Conservation (phyloP, 768 basidiomycete species). For the Calocera viscosa region DNA sequence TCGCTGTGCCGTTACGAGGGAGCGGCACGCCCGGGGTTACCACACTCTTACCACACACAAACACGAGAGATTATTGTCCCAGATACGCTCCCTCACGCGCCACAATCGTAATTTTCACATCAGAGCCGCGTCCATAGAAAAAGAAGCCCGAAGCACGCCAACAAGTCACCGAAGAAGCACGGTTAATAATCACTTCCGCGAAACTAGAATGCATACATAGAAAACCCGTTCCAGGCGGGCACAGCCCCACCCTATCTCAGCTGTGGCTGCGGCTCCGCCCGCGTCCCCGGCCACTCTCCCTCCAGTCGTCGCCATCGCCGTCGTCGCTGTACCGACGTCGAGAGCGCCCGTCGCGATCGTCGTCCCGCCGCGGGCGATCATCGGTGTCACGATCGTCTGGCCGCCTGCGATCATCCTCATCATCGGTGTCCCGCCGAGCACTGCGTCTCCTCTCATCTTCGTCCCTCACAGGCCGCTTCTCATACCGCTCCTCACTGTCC, state of each 20-base stretch:
- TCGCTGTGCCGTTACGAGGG: not conserved
- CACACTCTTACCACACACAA: not conserved
- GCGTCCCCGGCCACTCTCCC: not conserved
- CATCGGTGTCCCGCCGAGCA: not conserved
- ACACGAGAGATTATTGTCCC: not conserved
- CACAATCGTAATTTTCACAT: not conserved
- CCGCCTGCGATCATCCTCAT: not conserved
- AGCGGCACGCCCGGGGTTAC: not conserved
- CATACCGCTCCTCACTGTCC: not conserved
- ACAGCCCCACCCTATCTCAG: not conserved
- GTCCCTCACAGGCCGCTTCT: not conserved
- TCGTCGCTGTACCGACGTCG: not conserved
- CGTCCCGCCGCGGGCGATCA: not conserved
- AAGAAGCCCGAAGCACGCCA: too few species aligned
- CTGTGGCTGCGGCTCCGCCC: not conserved
- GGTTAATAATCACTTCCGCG: not conserved
- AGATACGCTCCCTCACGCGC: not conserved
- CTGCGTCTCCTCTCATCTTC: not conserved
- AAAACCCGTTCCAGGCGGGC: not conserved
- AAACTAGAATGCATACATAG: not conserved
- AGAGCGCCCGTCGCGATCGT: not conserved
- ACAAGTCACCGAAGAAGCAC: not conserved
- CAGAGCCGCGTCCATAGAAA: not conserved
- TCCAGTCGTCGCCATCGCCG: not conserved
- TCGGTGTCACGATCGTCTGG: not conserved